Evolutionary conservation across 75 land plant species (phyloP).

Genomic region (Pinus albicaulis): DNA sequence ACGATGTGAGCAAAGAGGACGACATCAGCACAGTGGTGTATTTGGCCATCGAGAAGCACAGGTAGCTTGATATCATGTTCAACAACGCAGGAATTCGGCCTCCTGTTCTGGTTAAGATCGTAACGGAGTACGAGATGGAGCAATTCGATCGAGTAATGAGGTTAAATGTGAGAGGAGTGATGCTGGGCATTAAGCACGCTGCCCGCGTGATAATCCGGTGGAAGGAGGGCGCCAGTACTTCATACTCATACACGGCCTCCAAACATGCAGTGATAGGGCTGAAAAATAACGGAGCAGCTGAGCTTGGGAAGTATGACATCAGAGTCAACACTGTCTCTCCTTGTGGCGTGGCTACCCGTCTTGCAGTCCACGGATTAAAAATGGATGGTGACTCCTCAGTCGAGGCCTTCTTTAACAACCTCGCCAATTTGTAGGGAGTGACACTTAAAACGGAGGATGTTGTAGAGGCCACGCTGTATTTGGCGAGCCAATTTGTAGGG

Average conservation of each 20-base stretch:
- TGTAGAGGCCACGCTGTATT: too few species aligned
- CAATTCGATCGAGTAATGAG: constrained; percentile 36
- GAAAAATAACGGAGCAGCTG: background rate
- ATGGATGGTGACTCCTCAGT: too few species aligned
- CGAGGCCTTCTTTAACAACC: too few species aligned
- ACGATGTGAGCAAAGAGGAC: too few species aligned
- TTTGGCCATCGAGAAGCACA: too few species aligned
- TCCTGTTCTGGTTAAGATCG: constrained; percentile 5
- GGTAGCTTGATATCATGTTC: too few species aligned
- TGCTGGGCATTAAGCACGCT: constrained; percentile 53
- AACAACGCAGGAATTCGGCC: too few species aligned
- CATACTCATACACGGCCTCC: background rate
- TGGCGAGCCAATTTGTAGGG: too few species aligned
- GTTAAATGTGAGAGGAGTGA: constrained; percentile 51
- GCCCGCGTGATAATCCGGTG: constrained; percentile 42
- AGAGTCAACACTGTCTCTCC: background rate
- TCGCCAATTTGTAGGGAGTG: too few species aligned
- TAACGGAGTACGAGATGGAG: constrained; percentile 36
- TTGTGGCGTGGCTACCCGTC: background rate
- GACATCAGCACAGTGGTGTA: too few species aligned
- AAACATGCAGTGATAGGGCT: background rate
- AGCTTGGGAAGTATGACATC: background rate
- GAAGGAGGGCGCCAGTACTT: background rate
- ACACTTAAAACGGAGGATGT: too few species aligned
- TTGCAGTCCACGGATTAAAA: too few species aligned